Conservation (phyloP, 2,329 filamentous ascomycete genomes). For the Beauveria caledonica region DNA sequence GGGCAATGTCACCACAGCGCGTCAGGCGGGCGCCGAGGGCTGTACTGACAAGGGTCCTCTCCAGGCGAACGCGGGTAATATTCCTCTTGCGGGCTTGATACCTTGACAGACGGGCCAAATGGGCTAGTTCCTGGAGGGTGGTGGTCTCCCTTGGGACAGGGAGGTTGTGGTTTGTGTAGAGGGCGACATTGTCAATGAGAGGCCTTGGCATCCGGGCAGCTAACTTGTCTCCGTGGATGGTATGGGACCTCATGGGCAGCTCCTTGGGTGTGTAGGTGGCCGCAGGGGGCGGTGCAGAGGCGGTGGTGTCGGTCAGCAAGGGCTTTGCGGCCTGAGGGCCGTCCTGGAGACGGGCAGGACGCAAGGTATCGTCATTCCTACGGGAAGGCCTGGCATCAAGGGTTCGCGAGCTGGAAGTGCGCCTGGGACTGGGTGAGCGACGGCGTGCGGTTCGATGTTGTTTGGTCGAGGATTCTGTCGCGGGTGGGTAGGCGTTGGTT, state of each 20-base stretch:
- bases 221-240: constrained; percentile 2
- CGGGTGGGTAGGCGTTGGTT: neutral
- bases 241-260: constrained; percentile 1
- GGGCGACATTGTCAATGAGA: constrained; percentile 57
- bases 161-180: constrained; percentile 55
- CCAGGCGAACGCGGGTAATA: constrained; percentile 63
- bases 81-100: constrained; percentile 76
- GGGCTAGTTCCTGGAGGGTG: constrained; percentile 68
- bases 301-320: constrained; percentile 1
- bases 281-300: neutral
- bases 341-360: constrained; percentile 1
- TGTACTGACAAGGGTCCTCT: constrained; percentile 65
- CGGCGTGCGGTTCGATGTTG: neutral
- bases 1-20: constrained; percentile 64
- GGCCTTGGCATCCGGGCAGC: constrained; percentile 25
- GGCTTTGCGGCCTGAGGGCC: constrained; percentile 6
- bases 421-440: constrained; percentile 1
- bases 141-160: constrained; percentile 56
- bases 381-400: neutral
- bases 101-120: constrained; percentile 67
- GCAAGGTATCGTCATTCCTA: neutral
- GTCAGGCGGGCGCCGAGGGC: constrained; percentile 67
- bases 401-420: constrained; percentile 1
- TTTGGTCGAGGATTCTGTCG: neutral
- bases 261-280: neutral